phyloP scores from a whole-genome alignment of 2,329 filamentous ascomycete species.

The Fusarium zealandicum region DNA sequence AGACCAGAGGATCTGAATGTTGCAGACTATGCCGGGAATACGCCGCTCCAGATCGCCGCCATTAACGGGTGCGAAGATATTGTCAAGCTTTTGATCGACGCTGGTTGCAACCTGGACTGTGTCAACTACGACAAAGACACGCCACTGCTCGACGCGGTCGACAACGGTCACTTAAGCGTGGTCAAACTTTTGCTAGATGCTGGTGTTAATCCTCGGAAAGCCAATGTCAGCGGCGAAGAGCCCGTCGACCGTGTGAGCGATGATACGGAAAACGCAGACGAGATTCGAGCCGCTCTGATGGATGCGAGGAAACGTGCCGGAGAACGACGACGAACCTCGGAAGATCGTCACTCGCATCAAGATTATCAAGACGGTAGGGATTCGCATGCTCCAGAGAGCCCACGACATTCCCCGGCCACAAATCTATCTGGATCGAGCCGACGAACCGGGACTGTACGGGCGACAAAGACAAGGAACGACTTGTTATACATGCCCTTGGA shows the following conservation, averaged over 20 bases:
- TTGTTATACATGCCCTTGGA: conserved; percentile 69
- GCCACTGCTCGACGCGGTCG: conserved; percentile 92
- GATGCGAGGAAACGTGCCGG: conserved; percentile 64
- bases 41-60: conserved; percentile 90
- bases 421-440: conserved; percentile 51
- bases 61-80: conserved; percentile 87
- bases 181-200: conserved; percentile 83
- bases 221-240: conserved; percentile 91
- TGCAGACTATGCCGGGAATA: conserved; percentile 94
- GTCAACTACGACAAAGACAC: conserved; percentile 86
- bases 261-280: conserved; percentile 78
- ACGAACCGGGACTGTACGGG: conserved; percentile 62
- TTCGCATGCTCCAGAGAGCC: conserved; percentile 65
- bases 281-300: conserved; percentile 75
- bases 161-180: conserved; percentile 91
- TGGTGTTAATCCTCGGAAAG: conserved; percentile 88
- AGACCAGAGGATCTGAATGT: conserved; percentile 88
- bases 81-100: conserved; percentile 83
- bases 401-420: conserved; percentile 62
- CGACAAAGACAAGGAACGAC: conserved; percentile 70
- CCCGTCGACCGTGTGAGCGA: conserved; percentile 83
- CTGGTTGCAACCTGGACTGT: conserved; percentile 84
- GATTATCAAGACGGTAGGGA: conserved; percentile 58
- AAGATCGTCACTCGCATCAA: conserved; percentile 60
- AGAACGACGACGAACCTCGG: conserved; percentile 62